A percentile compares a stretch with the other conserved stretches of the same genome.
phyloP scores from a whole-genome alignment of 345 rosid species.

The Streptanthus diversifolius region DNA sequence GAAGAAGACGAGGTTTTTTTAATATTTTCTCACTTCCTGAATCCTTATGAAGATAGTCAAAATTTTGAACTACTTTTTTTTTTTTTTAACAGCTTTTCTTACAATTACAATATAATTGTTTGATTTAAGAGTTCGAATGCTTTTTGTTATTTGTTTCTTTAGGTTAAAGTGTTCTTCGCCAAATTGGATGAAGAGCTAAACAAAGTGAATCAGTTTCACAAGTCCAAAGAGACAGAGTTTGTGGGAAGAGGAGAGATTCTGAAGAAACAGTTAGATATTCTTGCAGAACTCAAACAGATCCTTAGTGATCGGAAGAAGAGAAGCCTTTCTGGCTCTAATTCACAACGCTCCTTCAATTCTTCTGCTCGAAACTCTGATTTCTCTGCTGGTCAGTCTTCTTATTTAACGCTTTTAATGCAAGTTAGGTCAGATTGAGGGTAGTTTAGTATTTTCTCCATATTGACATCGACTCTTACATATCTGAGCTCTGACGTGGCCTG shows the following conservation, averaged over 20 bases:
- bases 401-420: not conserved
- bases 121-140: not conserved
- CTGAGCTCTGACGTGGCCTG: slow-evolving; percentile 32
- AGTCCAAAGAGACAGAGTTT: slow-evolving; percentile 66
- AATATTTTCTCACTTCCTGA: slow-evolving; percentile 14
- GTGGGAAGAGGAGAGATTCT: slow-evolving; percentile 74
- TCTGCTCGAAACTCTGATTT: slow-evolving; percentile 52
- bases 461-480: slow-evolving; percentile 24
- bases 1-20: slow-evolving; percentile 99
- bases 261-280: slow-evolving; percentile 63
- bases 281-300: slow-evolving; percentile 58
- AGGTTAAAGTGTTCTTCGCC: slow-evolving; percentile 74
- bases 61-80: not conserved
- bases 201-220: slow-evolving; percentile 85
- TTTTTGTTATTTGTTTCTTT: not conserved
- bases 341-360: slow-evolving; percentile 45
- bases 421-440: slow-evolving; percentile 28
- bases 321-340: slow-evolving; percentile 26
- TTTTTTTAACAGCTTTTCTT: not conserved
- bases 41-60: slow-evolving; percentile 7
- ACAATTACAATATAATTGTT: not conserved
- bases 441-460: not conserved
- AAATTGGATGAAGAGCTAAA: slow-evolving; percentile 69
- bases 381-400: slow-evolving; percentile 49
- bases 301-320: slow-evolving; percentile 51